Evolutionary conservation across 2,329 filamentous ascomycete genomes (phyloP).

Genomic region (Fusarium chlamydosporum): DNA sequence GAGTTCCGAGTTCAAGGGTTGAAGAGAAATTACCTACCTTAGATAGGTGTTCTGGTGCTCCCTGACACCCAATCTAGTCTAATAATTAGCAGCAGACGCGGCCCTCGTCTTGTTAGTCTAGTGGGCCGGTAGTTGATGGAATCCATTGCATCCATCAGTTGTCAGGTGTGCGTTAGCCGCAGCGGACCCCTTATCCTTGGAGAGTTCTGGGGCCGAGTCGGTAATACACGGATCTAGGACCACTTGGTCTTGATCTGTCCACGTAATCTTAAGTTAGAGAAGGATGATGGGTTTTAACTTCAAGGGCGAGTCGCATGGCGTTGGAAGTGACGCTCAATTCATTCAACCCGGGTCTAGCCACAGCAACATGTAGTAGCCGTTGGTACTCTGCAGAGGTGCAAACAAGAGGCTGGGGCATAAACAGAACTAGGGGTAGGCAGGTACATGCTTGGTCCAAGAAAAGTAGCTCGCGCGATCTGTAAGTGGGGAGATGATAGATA

Average conservation of each 20-base stretch:
- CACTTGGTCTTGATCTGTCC: slow-evolving; percentile 5
- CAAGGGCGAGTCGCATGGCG: not conserved
- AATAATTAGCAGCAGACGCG: slow-evolving; percentile 13
- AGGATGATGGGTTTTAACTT: not conserved
- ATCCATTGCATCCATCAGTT: not conserved
- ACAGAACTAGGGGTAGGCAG: slow-evolving; percentile 27
- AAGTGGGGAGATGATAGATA: slow-evolving; percentile 48
- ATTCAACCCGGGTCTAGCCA: not conserved
- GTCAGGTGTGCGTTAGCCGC: slow-evolving; percentile 22
- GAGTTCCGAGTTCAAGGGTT: slow-evolving; percentile 9
- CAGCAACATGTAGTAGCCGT: not conserved
- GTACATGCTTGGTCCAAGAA: slow-evolving; percentile 29
- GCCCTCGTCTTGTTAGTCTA: slow-evolving; percentile 12
- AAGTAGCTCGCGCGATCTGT: slow-evolving; percentile 49
- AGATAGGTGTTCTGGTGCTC: slow-evolving; percentile 23
- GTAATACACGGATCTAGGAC: slow-evolving; percentile 21
- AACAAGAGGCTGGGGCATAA: slow-evolving; percentile 25
- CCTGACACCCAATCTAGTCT: slow-evolving; percentile 25
- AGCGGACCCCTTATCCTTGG: slow-evolving; percentile 16
- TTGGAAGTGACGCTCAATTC: not conserved
- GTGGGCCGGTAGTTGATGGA: slow-evolving; percentile 38
- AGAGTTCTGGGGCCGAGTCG: slow-evolving; percentile 9
- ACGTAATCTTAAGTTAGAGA: not conserved
- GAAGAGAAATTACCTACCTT: slow-evolving; percentile 28
- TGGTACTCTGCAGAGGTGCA: slow-evolving; percentile 7